A percentile compares a stretch with the other conserved stretches of the same genome.
phyloP scores from a whole-genome alignment of 768 basidiomycete genomes.

The Lactifluus hygrophoroides region DNA sequence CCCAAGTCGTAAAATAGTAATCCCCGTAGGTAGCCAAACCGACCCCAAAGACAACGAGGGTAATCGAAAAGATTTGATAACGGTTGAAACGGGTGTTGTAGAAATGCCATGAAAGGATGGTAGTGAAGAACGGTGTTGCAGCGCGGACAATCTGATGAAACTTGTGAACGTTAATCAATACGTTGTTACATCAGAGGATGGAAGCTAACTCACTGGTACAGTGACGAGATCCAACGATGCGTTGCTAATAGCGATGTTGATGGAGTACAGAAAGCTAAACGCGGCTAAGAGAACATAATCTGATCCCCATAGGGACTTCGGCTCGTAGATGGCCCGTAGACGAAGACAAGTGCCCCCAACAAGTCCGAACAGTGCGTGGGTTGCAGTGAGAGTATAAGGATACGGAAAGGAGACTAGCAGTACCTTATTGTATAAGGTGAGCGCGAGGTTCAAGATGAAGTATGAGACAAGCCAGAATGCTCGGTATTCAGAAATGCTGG shows the following conservation, averaged over 20 bases:
- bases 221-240: constrained; percentile 83
- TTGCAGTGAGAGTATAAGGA: constrained; percentile 88
- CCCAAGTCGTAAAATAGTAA: constrained; percentile 82
- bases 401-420: constrained; percentile 90
- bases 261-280: constrained; percentile 85
- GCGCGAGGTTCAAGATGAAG: constrained; percentile 82
- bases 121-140: constrained; percentile 87
- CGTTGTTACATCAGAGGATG: neutral
- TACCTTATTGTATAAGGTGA: constrained; percentile 94
- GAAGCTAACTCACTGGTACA: constrained; percentile 56
- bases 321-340: constrained; percentile 47
- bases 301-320: constrained; percentile 40
- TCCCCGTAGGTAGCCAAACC: constrained; percentile 94
- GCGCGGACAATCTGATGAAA: constrained; percentile 97
- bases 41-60: constrained; percentile 86
- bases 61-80: constrained; percentile 58
- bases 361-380: constrained; percentile 83
- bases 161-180: constrained; percentile 31
- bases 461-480: constrained; percentile 69
- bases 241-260: constrained; percentile 95
- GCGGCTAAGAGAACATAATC: constrained; percentile 58
- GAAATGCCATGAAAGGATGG: constrained; percentile 64
- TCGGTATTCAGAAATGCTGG: constrained; percentile 4
- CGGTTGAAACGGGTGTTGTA: constrained; percentile 52
- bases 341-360: constrained; percentile 69